Base-by-base conservation (phyloP, 2,329 filamentous ascomycete genomes). In the Aureobasidium sp. region DNA sequence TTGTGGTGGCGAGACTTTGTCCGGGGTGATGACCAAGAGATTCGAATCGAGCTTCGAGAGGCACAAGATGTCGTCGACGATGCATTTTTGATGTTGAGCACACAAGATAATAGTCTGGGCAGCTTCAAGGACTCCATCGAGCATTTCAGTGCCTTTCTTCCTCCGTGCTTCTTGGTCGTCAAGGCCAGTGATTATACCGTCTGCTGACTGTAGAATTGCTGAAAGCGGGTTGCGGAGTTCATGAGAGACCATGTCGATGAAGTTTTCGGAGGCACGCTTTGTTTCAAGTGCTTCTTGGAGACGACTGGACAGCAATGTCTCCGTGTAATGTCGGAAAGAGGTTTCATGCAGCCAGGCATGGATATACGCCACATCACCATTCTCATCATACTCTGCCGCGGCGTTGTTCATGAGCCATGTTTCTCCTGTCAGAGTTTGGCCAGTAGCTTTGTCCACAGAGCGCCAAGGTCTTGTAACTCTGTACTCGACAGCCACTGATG, bases 61-160 rank as follows among this genome's bases (percentile, higher is more conserved):
- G 2, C 76, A 78, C 27, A 80, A 66, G 0, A 79, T 74, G 62
- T 79, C 77, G 62, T 80, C 77, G 3, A 79, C 77, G 42, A 79
- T 79, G 9, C 76, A 70, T 62, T 70, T 69, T 54, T 71, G 69
- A 53, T 72, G 70, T 40, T 66, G 64, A 2, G 69, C 68, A 40
- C 69, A 72, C 12, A 68, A 66, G 11, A 72, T 63, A n/a, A 72
- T 61, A 1, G 58, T 61, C 42, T 67, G 66, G 1, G 67, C 70
- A 12, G 68, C 65, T 14, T 67, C 68, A 17, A 67, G 42, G 12
- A 64, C 35, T 12, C 45, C 62, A 29, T 65, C 64, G 19, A 35
- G 49, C 58, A 49, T 47, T 59, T 60, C 62, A 44, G 22, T 29
- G 19, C 42, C 48, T 15, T 31, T 57, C 33, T n/a, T 47, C 15